Evolutionary conservation across 139 green algal genomes (phyloP), one percentile per base, ranked within the genome.

Genomic region (Pseudopediastrum boryanum): DNA sequence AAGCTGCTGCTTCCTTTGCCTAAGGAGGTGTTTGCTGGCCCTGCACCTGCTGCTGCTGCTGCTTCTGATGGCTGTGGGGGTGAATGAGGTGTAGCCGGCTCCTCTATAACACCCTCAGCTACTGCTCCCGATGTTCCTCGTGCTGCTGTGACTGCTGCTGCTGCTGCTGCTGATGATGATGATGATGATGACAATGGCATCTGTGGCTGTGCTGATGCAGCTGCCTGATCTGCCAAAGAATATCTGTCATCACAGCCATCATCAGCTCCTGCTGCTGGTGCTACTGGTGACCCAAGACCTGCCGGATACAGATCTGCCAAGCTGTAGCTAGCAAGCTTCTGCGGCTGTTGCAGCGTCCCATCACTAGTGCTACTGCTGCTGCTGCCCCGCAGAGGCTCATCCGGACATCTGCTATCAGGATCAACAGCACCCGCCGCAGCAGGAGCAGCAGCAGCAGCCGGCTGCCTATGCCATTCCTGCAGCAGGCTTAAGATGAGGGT

Each of bases 401-500:
- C n/a, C n/a, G n/a, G n/a, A n/a, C n/a, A n/a, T n/a, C n/a, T n/a
- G n/a, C n/a, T n/a, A n/a, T n/a, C n/a, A n/a, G n/a, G n/a, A n/a
- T n/a, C n/a, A n/a, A n/a, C n/a, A n/a, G n/a, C n/a, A n/a, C n/a
- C n/a, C n/a, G n/a, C n/a, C n/a, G n/a, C n/a, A n/a, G n/a, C n/a
- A 56, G 46, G 13, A 12, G 46, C 13, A 12, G 13, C 46, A 16
- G 13, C 46, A 56, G 56, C 56, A 9, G 10, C 10, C 56, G 25
- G 56, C 56, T 19, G 56, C 21, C 23, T 27, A 43, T 72, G 61
- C 61, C 61, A 80, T 2, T 44, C 41, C 8, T 65, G 74, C 74
- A 80, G 74, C 42, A 71, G 74, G 61, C 72, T 59, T 44, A 73
- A 35, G 2, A 80, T 63, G 16, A 71, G 62, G 2, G 44, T 16